Conservation (phyloP, 352 stramenopile species). For the Phytopythium delawarense region DNA sequence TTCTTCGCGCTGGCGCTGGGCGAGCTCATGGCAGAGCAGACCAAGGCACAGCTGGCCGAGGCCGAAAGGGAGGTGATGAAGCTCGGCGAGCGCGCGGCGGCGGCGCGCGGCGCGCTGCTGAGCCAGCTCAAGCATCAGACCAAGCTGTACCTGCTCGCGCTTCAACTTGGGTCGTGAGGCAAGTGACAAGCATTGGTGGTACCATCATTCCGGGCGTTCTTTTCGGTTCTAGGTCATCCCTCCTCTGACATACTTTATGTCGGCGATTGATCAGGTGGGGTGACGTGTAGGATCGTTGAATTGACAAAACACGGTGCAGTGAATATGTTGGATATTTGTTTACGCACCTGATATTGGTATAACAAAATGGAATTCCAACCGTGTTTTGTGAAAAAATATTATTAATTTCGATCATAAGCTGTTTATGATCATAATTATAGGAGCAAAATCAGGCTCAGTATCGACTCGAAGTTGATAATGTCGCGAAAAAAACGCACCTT, state of each 20-base stretch:
- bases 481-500: too few species aligned
- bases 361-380: neutral
- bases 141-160: conserved; percentile 71
- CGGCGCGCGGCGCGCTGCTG: conserved; percentile 44
- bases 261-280: neutral
- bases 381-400: too few species aligned
- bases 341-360: too few species aligned
- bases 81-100: conserved; percentile 27
- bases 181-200: too few species aligned
- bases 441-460: too few species aligned
- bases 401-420: too few species aligned
- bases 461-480: too few species aligned
- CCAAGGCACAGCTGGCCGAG: conserved; percentile 46
- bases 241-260: neutral
- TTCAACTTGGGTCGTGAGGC: conserved; percentile 21
- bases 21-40: conserved; percentile 44
- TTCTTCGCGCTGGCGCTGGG: conserved; percentile 64
- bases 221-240: conserved; percentile 4
- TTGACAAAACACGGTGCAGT: too few species aligned
- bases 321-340: too few species aligned
- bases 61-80: conserved; percentile 51
- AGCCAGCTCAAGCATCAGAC: conserved; percentile 79
- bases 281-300: neutral
- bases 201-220: neutral
- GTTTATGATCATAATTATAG: too few species aligned